Conservation (phyloP, 2,329 filamentous ascomycete genomes). For the Tolypocladium ovalisporum region DNA sequence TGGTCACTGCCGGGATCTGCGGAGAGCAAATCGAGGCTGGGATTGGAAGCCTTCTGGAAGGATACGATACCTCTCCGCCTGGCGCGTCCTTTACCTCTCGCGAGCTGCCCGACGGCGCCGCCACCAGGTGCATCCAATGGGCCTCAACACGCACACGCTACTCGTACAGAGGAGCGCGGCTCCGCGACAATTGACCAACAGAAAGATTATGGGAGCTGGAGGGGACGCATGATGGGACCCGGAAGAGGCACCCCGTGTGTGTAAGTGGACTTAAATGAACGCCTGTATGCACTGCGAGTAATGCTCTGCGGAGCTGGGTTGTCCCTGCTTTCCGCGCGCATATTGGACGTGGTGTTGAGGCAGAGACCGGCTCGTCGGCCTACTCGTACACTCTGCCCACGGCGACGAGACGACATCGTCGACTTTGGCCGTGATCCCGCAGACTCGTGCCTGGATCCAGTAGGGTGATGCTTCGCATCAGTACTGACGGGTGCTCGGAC, state of each 20-base stretch:
- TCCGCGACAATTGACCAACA: background rate
- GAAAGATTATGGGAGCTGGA: background rate
- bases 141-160: background rate
- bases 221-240: background rate
- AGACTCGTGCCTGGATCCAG: background rate
- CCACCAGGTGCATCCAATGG: too few species aligned
- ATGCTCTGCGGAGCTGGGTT: background rate
- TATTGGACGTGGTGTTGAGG: background rate
- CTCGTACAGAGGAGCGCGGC: background rate
- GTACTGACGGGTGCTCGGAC: background rate
- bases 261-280: background rate
- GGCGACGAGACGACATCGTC: background rate
- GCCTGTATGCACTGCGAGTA: background rate
- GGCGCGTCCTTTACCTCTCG: background rate
- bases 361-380: background rate
- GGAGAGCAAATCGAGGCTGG: background rate
- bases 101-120: background rate
- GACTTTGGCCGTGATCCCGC: background rate
- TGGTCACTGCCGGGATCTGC: background rate
- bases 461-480: background rate
- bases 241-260: background rate
- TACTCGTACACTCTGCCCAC: background rate
- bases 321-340: background rate
- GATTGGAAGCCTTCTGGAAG: constrained; percentile 1
- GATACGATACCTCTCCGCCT: background rate